Evolutionary conservation across 1,139 yeast species (phyloP).

Genomic region (Geotrichum histeridarum): DNA sequence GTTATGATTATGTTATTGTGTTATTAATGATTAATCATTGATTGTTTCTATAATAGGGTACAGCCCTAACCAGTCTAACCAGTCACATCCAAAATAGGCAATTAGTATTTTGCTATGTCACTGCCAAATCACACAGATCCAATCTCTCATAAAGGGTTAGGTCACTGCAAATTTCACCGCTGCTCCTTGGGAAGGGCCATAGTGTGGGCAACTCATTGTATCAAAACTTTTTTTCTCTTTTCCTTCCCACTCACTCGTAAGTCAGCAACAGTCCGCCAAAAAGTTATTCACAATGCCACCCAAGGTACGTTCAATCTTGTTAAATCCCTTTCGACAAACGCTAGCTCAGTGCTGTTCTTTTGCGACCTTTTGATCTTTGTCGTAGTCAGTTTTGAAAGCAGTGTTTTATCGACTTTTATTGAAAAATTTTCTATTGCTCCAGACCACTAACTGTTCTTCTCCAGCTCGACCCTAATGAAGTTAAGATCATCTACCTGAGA

Average conservation of each 20-base stretch:
- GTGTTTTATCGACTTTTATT: neutral
- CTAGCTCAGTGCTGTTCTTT: neutral
- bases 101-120: neutral
- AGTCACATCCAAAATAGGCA: neutral
- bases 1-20: no score
- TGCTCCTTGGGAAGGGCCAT: neutral
- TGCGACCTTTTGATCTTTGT: neutral
- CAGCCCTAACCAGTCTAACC: neutral
- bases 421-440: neutral
- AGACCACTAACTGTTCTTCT: neutral
- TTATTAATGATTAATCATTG: no score
- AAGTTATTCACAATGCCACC: conserved; percentile 21
- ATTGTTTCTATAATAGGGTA: neutral
- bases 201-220: neutral
- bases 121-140: neutral
- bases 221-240: conserved; percentile 7
- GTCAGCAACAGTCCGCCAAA: conserved; percentile 17
- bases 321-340: neutral
- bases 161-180: neutral
- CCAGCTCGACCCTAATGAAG: conserved; percentile 95
- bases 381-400: neutral
- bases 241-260: conserved; percentile 4
- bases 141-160: neutral
- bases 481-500: conserved; percentile 97
- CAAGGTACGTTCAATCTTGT: conserved; percentile 15